Base-by-base conservation (phyloP, 1,139 yeast species). In the Zygoascus hellenicus region DNA sequence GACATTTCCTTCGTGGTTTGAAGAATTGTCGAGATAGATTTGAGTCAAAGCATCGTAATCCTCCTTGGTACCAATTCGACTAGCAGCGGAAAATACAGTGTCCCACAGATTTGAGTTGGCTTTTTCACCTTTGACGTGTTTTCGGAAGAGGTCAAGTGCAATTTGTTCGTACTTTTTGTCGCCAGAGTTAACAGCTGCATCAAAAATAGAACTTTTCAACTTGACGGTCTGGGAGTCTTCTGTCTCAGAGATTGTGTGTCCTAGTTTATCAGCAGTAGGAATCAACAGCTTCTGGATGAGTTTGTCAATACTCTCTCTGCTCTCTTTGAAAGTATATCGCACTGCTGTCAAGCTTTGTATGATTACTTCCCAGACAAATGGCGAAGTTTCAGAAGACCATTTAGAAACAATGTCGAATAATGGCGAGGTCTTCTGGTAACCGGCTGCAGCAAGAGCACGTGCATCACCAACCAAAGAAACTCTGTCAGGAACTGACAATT, bases 391-490 rank as follows among this genome's bases (percentile, higher is more conserved):
- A 32, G 69, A 62, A 50, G 76, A 75, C 95, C 95, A 86, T 33
- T 75, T 70, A 51, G 78, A 74, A 44, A 85, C 76, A 59, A 86
- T 76, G 53, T 75, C 73, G 54, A 86, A 75, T 59, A 85, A 75
- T 58, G 75, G 80, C 10, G 81, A 72, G 28, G 94, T 81, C 48
- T 81, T 72, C 51, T 83, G 78, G 62, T 78, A 81, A 14, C 95
- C 95, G 39, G 89, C 78, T 13, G 81, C 69, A 2, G 92, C 77
- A 56, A 86, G 75, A 9, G 90, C 77, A 46, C 77, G 81, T 22
- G 87, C 85, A 69, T 87, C 96, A 22, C 94, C 88, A 43, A 87
- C 86, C 56, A 87, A 77, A 48, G 95, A 95, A 49, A 85, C 83
- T 66, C 94, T 81, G 65, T 87, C 96, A 64, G 84, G 90, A 45